phyloP scores from a whole-genome alignment of 2,329 filamentous ascomycete genomes.

The Fusarium subtropicale region DNA sequence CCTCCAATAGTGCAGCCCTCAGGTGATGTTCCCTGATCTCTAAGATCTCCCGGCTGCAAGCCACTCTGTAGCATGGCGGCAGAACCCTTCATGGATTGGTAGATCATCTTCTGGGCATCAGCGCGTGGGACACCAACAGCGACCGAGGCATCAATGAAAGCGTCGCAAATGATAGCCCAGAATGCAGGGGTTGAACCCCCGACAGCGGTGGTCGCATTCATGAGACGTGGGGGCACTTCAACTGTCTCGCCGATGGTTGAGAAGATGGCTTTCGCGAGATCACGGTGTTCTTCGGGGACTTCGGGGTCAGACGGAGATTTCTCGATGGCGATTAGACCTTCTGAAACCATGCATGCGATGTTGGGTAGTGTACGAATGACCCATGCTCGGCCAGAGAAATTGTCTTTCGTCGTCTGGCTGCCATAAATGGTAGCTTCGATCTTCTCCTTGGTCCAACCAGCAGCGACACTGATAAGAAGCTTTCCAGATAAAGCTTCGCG shows the following conservation, averaged over 20 bases:
- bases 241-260: conserved; percentile 64
- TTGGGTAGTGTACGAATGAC: conserved; percentile 53
- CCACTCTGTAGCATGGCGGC: conserved; percentile 64
- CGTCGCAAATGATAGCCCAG: conserved; percentile 68
- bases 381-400: conserved; percentile 35
- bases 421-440: conserved; percentile 54
- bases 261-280: conserved; percentile 61
- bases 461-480: conserved; percentile 63
- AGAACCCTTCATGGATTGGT: conserved; percentile 69
- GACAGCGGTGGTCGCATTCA: conserved; percentile 69
- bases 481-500: conserved; percentile 56
- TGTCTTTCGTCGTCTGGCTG: conserved; percentile 25
- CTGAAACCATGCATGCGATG: conserved; percentile 50
- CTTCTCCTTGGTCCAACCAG: conserved; percentile 59
- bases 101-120: conserved; percentile 68
- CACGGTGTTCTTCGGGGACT: conserved; percentile 36
- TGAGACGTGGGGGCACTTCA: conserved; percentile 60
- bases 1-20: conserved; percentile 72
- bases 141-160: conserved; percentile 68
- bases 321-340: conserved; percentile 52
- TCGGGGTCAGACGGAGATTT: conserved; percentile 31
- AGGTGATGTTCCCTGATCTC: conserved; percentile 69
- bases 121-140: conserved; percentile 69
- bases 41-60: conserved; percentile 67
- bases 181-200: conserved; percentile 71